Evolutionary conservation across 805 yeast species (phyloP).

Genomic region (Wickerhamomyces ciferrii): DNA sequence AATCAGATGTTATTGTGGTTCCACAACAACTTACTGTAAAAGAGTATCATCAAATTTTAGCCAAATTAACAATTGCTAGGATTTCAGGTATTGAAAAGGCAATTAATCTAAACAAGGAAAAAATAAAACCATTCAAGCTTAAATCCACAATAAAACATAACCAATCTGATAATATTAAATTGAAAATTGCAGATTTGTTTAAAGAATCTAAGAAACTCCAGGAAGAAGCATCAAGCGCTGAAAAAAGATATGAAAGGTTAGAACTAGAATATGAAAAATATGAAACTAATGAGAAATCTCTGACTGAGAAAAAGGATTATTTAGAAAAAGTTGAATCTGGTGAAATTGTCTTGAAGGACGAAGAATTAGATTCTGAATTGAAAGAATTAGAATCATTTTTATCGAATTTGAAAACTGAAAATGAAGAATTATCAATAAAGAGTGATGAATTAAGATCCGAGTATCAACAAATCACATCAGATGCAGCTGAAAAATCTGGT

Average conservation of each 20-base stretch:
- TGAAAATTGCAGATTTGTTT: constrained; percentile 35
- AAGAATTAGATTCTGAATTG: constrained; percentile 26
- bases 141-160: constrained; percentile 36
- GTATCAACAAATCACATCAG: constrained; percentile 41
- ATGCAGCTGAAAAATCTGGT: constrained; percentile 40
- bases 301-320: constrained; percentile 2
- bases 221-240: constrained; percentile 12
- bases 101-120: constrained; percentile 14
- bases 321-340: constrained; percentile 3
- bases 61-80: constrained; percentile 30
- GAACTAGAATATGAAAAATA: constrained; percentile 15
- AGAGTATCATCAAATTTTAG: constrained; percentile 31
- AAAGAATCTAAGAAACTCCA: constrained; percentile 20
- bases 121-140: constrained; percentile 23
- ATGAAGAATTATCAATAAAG: constrained; percentile 22
- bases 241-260: constrained; percentile 15
- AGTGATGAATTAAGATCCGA: constrained; percentile 30
- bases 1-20: constrained; percentile 7
- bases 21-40: constrained; percentile 20
- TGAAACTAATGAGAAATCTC: constrained; percentile 4
- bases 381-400: constrained; percentile 8
- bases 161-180: constrained; percentile 32
- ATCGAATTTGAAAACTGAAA: constrained; percentile 42
- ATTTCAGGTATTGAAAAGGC: constrained; percentile 23
- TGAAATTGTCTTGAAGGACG: constrained; percentile 26